A percentile compares a stretch with the other conserved stretches of the same genome.
phyloP scores from a whole-genome alignment of 495 filamentous ascomycete genomes.

The Penicillium robsamsonii region DNA sequence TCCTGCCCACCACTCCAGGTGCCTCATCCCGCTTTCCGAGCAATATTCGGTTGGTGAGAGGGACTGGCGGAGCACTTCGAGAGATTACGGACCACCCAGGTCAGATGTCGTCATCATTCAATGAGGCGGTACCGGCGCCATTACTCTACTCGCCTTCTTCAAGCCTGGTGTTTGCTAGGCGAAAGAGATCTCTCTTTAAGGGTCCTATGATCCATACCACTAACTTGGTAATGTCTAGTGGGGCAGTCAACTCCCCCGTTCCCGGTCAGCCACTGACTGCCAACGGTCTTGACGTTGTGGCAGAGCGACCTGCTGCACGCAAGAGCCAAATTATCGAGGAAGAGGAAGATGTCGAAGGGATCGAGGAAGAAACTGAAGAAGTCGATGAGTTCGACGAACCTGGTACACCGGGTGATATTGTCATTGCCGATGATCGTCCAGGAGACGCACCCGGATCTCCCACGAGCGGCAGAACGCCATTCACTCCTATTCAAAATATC shows the following conservation, averaged over 20 bases:
- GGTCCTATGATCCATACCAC: constrained; percentile 69
- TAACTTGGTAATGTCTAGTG: constrained; percentile 41
- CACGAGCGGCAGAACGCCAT: constrained; percentile 24
- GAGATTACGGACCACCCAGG: constrained; percentile 28
- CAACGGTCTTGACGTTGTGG: constrained; percentile 53
- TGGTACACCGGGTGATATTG: constrained; percentile 23
- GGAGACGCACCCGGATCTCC: constrained; percentile 20
- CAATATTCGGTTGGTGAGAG: constrained; percentile 81
- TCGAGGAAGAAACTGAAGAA: constrained; percentile 65
- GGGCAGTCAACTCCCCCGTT: constrained; percentile 37
- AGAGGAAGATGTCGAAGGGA: constrained; percentile 76
- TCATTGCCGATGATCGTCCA: constrained; percentile 16
- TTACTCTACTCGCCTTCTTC: constrained; percentile 50
- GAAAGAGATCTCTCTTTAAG: constrained; percentile 86
- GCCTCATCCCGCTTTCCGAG: constrained; percentile 70
- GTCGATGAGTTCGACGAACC: constrained; percentile 65
- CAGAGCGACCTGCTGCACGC: constrained; percentile 57
- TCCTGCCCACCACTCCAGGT: constrained; percentile 89
- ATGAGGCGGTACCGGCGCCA: constrained; percentile 40
- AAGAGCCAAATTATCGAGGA: constrained; percentile 73
- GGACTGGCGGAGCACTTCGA: constrained; percentile 34
- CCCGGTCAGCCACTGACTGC: constrained; percentile 37
- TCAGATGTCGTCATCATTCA: constrained; percentile 36
- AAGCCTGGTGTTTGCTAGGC: constrained; percentile 83
- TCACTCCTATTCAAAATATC: constrained; percentile 39